Evolutionary conservation across 1,139 yeast genomes (phyloP), one percentile per base, ranked within the genome.

Genomic region (Pichia sp.): DNA sequence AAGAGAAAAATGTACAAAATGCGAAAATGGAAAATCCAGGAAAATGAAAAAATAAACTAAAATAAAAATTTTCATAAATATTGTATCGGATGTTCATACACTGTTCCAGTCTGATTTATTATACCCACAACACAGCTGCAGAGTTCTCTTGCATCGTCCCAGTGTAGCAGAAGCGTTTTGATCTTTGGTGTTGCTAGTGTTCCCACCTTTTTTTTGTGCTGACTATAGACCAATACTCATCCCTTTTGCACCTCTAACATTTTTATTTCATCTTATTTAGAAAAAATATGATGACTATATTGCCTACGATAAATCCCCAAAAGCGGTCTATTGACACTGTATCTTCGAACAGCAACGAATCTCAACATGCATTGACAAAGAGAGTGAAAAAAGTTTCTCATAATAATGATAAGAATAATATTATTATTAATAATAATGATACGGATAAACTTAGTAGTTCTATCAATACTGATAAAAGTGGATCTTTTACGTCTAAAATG

Each of bases 251-350:
- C 18, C 11, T 32, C 5, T 32, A 16, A 22, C 36, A 32, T 9
- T 5, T 9, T 32, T 16, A 16, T 18, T 7, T 8, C 12, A 16
- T 32, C 7, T 18, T 36, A 11, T 34, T 23, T n/a, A 23, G n/a
- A 36, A 36, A n/a, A n/a, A 22, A n/a, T 36, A 36, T 49, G 52
- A 47, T 47, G 48, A 49, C 52, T 5, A 42, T 47, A 9, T 46
- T 49, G 12, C 39, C 52, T 16, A 42, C 47, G 11, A 37, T 35
- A 25, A 45, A 27, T 25, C n/a, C 44, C 4, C 45, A 45, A 29
- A 48, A 48, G 16, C 39, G 51, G 38, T 16, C 46, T 1, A 39
- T 39, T 40, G 51, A 85, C 6, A 32, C 36, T 40, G 79, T 40
- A 11, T 11, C 24, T 13, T 35, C 38, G 1, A 35, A 22, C 7